Base-by-base conservation (phyloP, 2,329 filamentous ascomycete species). In the Pleurostoma richardsiae region DNA sequence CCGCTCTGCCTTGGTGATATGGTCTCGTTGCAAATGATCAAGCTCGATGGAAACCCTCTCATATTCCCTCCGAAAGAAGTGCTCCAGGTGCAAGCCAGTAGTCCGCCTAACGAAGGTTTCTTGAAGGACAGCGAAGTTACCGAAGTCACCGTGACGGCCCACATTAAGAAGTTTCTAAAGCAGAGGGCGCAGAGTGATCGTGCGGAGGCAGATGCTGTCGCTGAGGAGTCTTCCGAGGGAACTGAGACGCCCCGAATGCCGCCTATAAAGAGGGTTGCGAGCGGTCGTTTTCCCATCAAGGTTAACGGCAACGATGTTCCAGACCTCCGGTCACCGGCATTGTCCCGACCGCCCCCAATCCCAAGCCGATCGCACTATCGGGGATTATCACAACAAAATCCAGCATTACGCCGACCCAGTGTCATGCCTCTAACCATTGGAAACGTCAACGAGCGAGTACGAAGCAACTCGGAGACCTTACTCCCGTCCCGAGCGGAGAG, bases 1-100 rank as follows among this genome's bases (percentile, higher is more conserved):
- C 92, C 92, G 2, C 70, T 88, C 5, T 91, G 88, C 54, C 70
- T 97, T 27, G 90, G 88, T 46, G 90, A 96, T 53, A 95, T 96
- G 87, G 84, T 79, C 47, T 94, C 90, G 46, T 71, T 97, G 49
- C 88, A 92, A 61, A 87, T 95, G 54, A 75, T 97, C 47, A 96
- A 95, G 65, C 81, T 96, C 33, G 87, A 92, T 48, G 90, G 90
- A 41, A 96, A 96, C 56, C 88, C 88, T 6, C 79, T 96, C 49
- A 80, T 77, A 49, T 92, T 92, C 56, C 90, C 90, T 4, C 85
- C 88, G 11, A 81, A 77, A 56, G 83, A 86, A 54, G 74, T 86
- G 10, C 64, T 90, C 29, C 81, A 85, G 55, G 69, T 80, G 8
- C 76, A 77, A 56, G 72, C 74, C 19, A 68, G 68, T 39, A 81